phyloP scores from a whole-genome alignment of 352 stramenopile genomes.

The Aphanomyces cochlioides region DNA sequence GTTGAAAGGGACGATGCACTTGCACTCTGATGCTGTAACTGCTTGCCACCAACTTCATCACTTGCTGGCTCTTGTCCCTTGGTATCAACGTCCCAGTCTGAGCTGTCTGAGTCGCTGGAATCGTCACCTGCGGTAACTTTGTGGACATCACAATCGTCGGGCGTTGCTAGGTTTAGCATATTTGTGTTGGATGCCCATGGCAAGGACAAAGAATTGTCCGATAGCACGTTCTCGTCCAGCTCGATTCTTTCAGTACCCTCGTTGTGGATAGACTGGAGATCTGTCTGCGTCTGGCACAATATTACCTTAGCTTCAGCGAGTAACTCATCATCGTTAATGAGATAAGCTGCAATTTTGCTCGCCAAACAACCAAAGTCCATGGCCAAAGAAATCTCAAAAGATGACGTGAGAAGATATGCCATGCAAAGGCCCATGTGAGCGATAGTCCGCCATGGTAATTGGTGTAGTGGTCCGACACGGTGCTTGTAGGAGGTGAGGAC shows the following conservation, averaged over 20 bases:
- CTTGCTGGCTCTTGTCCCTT: not conserved
- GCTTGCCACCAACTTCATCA: not conserved
- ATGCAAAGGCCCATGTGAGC: not conserved
- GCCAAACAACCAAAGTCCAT: slow-evolving; percentile 23
- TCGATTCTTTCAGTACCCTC: slow-evolving; percentile 19
- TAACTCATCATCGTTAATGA: not conserved
- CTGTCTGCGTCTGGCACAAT: slow-evolving; percentile 11
- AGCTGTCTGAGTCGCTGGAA: not conserved
- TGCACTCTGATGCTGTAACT: slow-evolving; percentile 4
- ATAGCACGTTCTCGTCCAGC: slow-evolving; percentile 6
- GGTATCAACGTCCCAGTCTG: slow-evolving; percentile 6
- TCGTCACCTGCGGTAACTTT: not conserved
- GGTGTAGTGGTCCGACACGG: not conserved
- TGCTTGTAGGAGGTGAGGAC: slow-evolving; percentile 3
- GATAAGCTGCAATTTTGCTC: slow-evolving; percentile 26
- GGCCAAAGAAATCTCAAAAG: slow-evolving; percentile 8
- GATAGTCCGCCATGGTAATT: not conserved
- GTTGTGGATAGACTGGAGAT: not conserved
- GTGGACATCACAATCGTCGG: not conserved
- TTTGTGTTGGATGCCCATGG: slow-evolving; percentile 4
- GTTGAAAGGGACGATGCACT: slow-evolving; percentile 15
- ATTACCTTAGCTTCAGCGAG: slow-evolving; percentile 3
- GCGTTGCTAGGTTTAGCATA: not conserved
- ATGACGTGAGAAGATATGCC: not conserved
- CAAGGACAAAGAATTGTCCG: not conserved